Percentiles rank a stretch among this genome's conserved stretches.
Evolutionary conservation across 495 filamentous ascomycete genomes (phyloP).

Genomic region (Annulohypoxylon stygium): DNA sequence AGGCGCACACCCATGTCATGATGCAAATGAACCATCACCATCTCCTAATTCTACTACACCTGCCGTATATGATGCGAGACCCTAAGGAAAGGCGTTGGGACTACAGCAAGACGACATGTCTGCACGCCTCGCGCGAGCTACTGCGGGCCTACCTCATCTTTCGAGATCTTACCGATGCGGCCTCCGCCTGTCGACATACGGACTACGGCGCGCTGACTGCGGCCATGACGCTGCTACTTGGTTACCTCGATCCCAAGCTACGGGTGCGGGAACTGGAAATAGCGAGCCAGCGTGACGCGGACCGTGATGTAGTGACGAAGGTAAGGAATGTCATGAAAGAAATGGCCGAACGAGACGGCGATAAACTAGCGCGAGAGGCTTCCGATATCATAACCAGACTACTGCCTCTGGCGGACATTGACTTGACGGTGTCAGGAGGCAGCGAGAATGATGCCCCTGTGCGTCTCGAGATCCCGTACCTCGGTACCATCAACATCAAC

Average conservation of each 20-base stretch:
- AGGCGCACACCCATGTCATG: slow-evolving; percentile 51
- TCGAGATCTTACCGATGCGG: slow-evolving; percentile 49
- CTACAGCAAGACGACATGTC: slow-evolving; percentile 63
- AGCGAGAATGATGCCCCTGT: slow-evolving; percentile 38
- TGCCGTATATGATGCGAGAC: slow-evolving; percentile 63
- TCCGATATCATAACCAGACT: slow-evolving; percentile 59
- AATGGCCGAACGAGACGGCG: slow-evolving; percentile 51
- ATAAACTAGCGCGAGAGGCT: slow-evolving; percentile 57
- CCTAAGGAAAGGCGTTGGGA: slow-evolving; percentile 59
- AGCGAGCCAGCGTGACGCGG: slow-evolving; percentile 54
- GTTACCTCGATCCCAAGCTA: slow-evolving; percentile 54
- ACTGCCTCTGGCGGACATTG: slow-evolving; percentile 54
- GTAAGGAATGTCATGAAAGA: slow-evolving; percentile 58
- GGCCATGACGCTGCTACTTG: slow-evolving; percentile 60
- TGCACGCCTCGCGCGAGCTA: slow-evolving; percentile 57
- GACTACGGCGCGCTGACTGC: slow-evolving; percentile 63
- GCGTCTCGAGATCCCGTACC: slow-evolving; percentile 61
- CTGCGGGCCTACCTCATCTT: slow-evolving; percentile 58
- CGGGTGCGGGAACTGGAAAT: slow-evolving; percentile 45
- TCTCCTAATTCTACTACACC: slow-evolving; percentile 59
- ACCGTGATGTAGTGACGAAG: slow-evolving; percentile 50
- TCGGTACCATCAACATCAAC: slow-evolving; percentile 62
- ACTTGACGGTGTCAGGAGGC: slow-evolving; percentile 25
- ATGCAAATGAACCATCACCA: slow-evolving; percentile 63
- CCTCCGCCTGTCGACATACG: slow-evolving; percentile 58